These are phyloP conservation scores for Castanospermum australe DNA, from an alignment of 306 rosid species.

Conservation along the genomic window DNA sequence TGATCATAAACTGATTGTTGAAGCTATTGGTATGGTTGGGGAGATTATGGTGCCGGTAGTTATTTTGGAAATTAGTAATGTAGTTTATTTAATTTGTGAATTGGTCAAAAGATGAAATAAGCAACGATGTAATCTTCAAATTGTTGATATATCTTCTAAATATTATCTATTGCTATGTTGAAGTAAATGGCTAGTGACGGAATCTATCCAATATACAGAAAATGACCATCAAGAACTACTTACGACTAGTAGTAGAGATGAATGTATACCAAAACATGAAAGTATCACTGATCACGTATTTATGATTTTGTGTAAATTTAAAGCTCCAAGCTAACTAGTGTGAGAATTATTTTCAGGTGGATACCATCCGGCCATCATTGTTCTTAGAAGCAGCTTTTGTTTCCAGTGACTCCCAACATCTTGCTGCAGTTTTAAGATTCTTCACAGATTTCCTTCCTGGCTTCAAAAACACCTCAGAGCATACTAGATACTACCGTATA, in stretches of 20 bases:
- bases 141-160: background rate
- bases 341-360: slow-evolving; percentile 63
- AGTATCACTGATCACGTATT: background rate
- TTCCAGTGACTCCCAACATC: slow-evolving; percentile 67
- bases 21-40: background rate
- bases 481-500: slow-evolving; percentile 65
- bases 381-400: slow-evolving; percentile 83
- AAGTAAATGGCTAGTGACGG: background rate
- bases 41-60: background rate
- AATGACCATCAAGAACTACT: background rate
- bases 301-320: slow-evolving; percentile 10
- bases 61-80: background rate
- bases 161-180: background rate
- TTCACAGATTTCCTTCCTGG: slow-evolving; percentile 77
- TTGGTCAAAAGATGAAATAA: background rate
- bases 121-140: background rate
- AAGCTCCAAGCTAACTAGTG: slow-evolving; percentile 7
- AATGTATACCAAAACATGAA: background rate
- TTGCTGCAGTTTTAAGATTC: slow-evolving; percentile 89
- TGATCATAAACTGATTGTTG: background rate
- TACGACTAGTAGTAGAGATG: background rate
- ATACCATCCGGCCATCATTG: slow-evolving; percentile 73
- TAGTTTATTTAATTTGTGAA: background rate
- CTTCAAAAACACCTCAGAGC: slow-evolving; percentile 66
- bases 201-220: background rate